A percentile compares a stretch with the other conserved stretches of the same genome.
Evolutionary conservation across 768 basidiomycete species (phyloP).

Genomic region (Psilocybe subaeruginosa): DNA sequence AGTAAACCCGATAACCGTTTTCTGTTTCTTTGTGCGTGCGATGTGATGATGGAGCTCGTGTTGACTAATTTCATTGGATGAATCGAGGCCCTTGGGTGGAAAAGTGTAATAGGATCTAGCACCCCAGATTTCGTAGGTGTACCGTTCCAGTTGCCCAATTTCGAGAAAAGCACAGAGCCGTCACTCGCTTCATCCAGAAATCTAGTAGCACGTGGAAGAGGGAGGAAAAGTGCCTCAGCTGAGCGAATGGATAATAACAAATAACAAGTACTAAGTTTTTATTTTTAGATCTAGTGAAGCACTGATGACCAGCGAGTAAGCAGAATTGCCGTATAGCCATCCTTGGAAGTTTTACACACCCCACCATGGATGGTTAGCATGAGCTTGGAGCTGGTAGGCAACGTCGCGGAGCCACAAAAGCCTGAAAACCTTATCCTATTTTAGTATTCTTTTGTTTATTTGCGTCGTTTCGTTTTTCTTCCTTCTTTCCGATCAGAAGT

Average conservation of each 20-base stretch:
- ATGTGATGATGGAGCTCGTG: too few species aligned
- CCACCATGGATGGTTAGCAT: too few species aligned
- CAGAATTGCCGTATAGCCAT: too few species aligned
- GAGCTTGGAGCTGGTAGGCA: background rate
- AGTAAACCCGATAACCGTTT: background rate
- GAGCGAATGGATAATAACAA: background rate
- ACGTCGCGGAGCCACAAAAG: constrained; percentile 8
- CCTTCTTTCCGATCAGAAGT: constrained; percentile 43
- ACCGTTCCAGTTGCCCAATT: background rate
- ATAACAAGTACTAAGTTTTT: background rate
- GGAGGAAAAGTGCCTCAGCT: background rate
- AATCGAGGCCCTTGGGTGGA: background rate
- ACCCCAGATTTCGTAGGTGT: constrained; percentile 5
- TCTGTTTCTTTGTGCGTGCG: background rate
- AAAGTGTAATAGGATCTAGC: constrained; percentile 5
- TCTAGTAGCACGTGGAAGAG: constrained; percentile 6
- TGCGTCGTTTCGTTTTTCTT: background rate
- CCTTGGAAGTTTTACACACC: too few species aligned
- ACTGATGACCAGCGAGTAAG: too few species aligned
- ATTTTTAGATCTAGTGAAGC: background rate
- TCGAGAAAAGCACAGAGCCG: background rate
- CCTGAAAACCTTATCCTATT: constrained; percentile 13
- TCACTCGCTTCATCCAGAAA: background rate
- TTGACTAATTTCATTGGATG: background rate
- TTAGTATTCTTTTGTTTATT: constrained; percentile 7